These are phyloP conservation scores for Flaveria bidentis DNA, from an alignment of 129 eudicot species.

Conservation along the genomic window DNA sequence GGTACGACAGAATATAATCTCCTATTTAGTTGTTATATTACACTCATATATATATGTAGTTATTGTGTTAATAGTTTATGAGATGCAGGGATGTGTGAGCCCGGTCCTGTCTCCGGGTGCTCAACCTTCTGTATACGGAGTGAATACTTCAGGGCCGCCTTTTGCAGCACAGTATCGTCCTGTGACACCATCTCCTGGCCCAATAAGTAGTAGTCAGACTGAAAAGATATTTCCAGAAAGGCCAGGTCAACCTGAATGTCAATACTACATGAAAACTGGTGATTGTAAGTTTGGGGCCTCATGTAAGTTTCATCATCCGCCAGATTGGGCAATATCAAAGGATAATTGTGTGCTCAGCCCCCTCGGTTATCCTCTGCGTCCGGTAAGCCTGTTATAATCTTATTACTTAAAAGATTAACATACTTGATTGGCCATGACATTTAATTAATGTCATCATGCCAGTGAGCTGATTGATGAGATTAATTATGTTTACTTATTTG, in stretches of 20 bases:
- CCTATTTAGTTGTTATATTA: background rate
- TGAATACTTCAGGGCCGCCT: constrained; percentile 62
- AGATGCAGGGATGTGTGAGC: constrained; percentile 83
- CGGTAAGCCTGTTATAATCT: constrained; percentile 51
- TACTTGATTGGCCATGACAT: constrained; percentile 1
- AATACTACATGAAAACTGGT: constrained; percentile 88
- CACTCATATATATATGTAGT: constrained; percentile 5
- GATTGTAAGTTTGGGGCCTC: constrained; percentile 89
- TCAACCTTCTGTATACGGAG: constrained; percentile 80
- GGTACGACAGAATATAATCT: constrained; percentile 47
- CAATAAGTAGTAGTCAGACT: constrained; percentile 36
- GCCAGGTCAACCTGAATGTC: constrained; percentile 85
- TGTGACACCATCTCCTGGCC: constrained; percentile 56
- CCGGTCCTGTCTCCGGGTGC: constrained; percentile 84
- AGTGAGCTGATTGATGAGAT: constrained; percentile 13
- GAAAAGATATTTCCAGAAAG: constrained; percentile 69
- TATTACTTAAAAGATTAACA: background rate
- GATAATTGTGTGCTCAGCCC: constrained; percentile 67
- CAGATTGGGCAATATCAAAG: constrained; percentile 61
- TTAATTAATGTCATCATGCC: background rate
- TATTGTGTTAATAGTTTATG: constrained; percentile 33
- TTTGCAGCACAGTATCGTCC: constrained; percentile 61
- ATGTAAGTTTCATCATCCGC: constrained; percentile 95
- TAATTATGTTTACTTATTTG: background rate
- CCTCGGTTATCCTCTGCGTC: constrained; percentile 84